Evolutionary conservation across 2,329 filamentous ascomycete species (phyloP), one percentile per base, ranked within the genome.

Genomic region (Exophiala calicioides): DNA sequence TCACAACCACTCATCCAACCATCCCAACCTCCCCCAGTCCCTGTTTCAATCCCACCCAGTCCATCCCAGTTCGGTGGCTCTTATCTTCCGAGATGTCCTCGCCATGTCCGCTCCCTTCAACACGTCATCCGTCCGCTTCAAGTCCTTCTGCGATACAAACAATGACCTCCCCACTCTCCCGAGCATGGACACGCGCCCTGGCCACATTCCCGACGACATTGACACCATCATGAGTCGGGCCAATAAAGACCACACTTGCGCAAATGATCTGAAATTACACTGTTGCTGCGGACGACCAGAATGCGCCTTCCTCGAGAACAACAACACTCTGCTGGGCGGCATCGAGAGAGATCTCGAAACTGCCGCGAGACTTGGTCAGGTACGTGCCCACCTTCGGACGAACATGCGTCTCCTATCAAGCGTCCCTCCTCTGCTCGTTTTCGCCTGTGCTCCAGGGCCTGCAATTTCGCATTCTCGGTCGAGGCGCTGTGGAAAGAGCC

Each of bases 301-400:
- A 61, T 97, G 91, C 68, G 79, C 83, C 58, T 88, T 86, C 65
- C 77, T 96, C 53, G 82, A 81, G 67, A 85, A 90, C 70, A 96
- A 91, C 69, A 84, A 83, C 66, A 77, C 79, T 34, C 77, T 89
- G 53, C 76, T 97, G 35, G 84, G 88, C 59, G 85, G 81, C 52
- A 78, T 97, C 56, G 91, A 97, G 70, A 86, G 85, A 60, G 88
- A 96, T 71, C 86, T 96, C 43, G 83, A 84, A 60, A 88, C 82
- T 41, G 93, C 93, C 30, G 93, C 90, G 37, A 80, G 86, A 65
- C 79, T 96, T 60, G 93, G 93, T 57, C 88, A 96, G 86, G 91
- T 96, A 85, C 65, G 88, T 81, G 56, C 50, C 53, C 54, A 27
- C 20, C 20, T 19, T n/a, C 24, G 44, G 34, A 36, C 37, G 40